These are phyloP conservation scores for Monascus purpureus DNA, from an alignment of 495 filamentous ascomycete genomes.

Conservation along the genomic window DNA sequence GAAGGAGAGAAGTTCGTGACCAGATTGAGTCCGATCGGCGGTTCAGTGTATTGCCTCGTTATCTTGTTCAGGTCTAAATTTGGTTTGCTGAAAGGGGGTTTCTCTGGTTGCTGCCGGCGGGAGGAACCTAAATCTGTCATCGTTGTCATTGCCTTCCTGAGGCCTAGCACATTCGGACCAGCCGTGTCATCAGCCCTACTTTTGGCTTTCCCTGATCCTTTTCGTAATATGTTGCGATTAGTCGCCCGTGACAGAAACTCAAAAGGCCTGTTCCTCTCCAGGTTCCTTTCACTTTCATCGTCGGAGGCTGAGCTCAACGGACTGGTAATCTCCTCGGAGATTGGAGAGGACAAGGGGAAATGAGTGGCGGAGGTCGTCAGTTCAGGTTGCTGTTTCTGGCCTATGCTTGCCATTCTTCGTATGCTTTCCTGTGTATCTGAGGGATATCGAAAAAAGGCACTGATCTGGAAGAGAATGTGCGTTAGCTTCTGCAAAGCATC, in stretches of 20 bases:
- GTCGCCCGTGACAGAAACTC: slow-evolving; percentile 6
- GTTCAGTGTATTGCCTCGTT: slow-evolving; percentile 34
- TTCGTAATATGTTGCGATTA: not conserved
- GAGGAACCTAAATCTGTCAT: no score
- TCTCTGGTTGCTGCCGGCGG: not conserved
- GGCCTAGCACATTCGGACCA: no score
- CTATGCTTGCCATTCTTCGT: slow-evolving; percentile 13
- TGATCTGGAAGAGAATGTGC: not conserved
- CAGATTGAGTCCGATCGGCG: slow-evolving; percentile 46
- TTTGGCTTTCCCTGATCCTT: no score
- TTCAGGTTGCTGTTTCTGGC: slow-evolving; percentile 12
- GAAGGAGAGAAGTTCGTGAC: slow-evolving; percentile 38
- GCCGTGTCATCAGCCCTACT: no score
- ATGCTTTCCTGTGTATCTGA: no score
- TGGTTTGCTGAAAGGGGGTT: no score
- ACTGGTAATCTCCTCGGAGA: slow-evolving; percentile 28
- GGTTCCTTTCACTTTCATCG: slow-evolving; percentile 15
- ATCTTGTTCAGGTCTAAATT: slow-evolving; percentile 5
- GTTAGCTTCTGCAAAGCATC: not conserved
- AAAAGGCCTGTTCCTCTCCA: slow-evolving; percentile 16
- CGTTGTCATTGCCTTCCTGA: no score
- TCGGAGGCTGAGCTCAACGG: slow-evolving; percentile 24
- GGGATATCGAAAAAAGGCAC: no score
- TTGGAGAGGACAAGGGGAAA: slow-evolving; percentile 32
- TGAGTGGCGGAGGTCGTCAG: slow-evolving; percentile 17